These are phyloP conservation scores for Septoria linicola DNA, from an alignment of 2,329 filamentous ascomycete genomes.

Conservation along the genomic window DNA sequence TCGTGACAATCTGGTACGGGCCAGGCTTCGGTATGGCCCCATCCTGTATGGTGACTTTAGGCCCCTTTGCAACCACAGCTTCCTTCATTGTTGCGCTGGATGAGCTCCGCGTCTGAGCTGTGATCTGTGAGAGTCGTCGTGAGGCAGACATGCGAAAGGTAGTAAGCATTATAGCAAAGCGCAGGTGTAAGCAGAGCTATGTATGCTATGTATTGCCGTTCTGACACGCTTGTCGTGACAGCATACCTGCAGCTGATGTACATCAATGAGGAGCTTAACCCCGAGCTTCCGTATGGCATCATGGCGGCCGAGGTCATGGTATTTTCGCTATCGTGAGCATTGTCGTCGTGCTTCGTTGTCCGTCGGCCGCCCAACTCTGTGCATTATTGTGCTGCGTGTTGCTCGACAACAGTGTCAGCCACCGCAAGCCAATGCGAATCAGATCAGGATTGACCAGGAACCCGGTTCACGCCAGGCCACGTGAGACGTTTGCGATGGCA, in stretches of 20 bases:
- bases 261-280: background rate
- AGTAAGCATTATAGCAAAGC: conserved; percentile 16
- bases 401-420: background rate
- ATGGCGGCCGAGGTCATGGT: too few relatives aligned
- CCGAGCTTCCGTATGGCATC: too few relatives aligned
- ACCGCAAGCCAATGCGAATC: background rate
- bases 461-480: too few relatives aligned
- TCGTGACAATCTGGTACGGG: conserved; percentile 36
- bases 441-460: background rate
- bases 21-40: conserved; percentile 44
- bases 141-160: conserved; percentile 23
- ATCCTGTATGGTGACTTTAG: conserved; percentile 42
- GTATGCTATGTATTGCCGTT: background rate
- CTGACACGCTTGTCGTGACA: too few relatives aligned
- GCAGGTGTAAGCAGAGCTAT: background rate
- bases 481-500: too few relatives aligned
- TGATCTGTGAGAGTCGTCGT: conserved; percentile 24
- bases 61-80: conserved; percentile 38
- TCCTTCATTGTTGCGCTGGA: conserved; percentile 38
- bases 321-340: too few relatives aligned
- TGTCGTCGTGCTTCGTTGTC: conserved; percentile 3
- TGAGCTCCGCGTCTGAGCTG: conserved; percentile 21
- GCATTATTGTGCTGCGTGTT: background rate
- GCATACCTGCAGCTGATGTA: too few relatives aligned
- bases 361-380: conserved; percentile 2